A percentile compares a stretch with the other conserved stretches of the same genome.
These are phyloP conservation scores for Stephania japonica DNA, from an alignment of 164 flowering plant species.

Conservation along the genomic window DNA sequence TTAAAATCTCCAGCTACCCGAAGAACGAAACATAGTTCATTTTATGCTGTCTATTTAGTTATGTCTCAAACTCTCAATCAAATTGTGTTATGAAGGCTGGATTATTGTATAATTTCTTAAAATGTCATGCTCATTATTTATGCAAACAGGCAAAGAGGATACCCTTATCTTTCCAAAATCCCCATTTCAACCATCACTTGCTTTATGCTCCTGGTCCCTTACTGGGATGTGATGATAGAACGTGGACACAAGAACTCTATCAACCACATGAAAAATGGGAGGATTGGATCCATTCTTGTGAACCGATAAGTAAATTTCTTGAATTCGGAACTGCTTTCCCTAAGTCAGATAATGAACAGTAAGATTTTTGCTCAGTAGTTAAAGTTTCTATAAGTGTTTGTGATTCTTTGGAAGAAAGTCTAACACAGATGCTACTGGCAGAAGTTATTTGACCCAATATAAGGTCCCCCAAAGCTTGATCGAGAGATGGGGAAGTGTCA, in stretches of 20 bases:
- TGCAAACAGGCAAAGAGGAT: conserved; percentile 76
- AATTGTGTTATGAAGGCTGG: not conserved
- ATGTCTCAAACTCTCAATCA: not conserved
- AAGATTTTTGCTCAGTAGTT: conserved; percentile 1
- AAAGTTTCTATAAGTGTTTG: conserved; percentile 15
- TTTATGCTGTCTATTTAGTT: not conserved
- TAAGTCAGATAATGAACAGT: conserved; percentile 16
- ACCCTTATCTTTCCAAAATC: conserved; percentile 44
- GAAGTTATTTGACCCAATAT: conserved; percentile 26
- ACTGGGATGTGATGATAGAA: conserved; percentile 24
- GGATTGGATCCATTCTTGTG: conserved; percentile 38
- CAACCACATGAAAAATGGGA: conserved; percentile 29
- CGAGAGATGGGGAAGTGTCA: conserved; percentile 90
- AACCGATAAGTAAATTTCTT: conserved; percentile 65
- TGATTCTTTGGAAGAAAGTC: conserved; percentile 20
- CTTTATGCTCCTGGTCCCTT: conserved; percentile 49
- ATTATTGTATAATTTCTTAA: not conserved
- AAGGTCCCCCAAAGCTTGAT: conserved; percentile 71
- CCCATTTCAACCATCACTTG: conserved; percentile 41
- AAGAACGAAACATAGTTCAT: not conserved
- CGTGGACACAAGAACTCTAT: conserved; percentile 19
- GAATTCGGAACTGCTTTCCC: conserved; percentile 30
- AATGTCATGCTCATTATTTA: not conserved
- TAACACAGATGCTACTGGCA: conserved; percentile 23
- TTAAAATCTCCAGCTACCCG: not conserved